Evolutionary conservation across 1,284 basidiomycete species (phyloP).

Genomic region (Ganoderma lingzhi): DNA sequence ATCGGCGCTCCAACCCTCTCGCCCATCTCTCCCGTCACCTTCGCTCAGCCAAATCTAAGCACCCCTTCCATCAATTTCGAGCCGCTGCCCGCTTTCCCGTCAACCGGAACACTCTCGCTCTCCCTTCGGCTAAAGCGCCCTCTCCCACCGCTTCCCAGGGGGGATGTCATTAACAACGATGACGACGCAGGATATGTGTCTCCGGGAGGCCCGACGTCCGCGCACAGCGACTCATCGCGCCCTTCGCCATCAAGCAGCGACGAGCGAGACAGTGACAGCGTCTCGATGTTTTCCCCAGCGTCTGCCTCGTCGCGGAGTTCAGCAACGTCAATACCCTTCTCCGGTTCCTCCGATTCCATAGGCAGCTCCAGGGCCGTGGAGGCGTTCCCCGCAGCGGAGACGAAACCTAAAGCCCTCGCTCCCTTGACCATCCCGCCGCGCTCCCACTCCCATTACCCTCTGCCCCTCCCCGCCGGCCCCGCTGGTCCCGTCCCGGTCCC

Average conservation of each 20-base stretch:
- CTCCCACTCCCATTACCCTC: conserved; percentile 18
- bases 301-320: conserved; percentile 21
- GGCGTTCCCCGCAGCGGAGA: conserved; percentile 4
- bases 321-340: conserved; percentile 18
- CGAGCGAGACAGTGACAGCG: conserved; percentile 27
- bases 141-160: conserved; percentile 28
- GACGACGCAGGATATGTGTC: conserved; percentile 9
- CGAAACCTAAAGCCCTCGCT: conserved; percentile 14
- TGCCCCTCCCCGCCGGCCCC: conserved; percentile 11
- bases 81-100: conserved; percentile 22
- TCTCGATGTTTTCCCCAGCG: conserved; percentile 21
- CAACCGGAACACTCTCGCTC: conserved; percentile 20
- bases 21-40: conserved; percentile 22
- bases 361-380: conserved; percentile 20
- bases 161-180: conserved; percentile 22
- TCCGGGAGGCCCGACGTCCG: conserved; percentile 14
- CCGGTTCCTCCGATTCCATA: conserved; percentile 20
- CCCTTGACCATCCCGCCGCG: conserved; percentile 26
- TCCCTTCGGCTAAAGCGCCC: conserved; percentile 25
- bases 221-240: conserved; percentile 10
- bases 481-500: conserved; percentile 9
- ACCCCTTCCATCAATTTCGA: conserved; percentile 20
- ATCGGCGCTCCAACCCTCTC: conserved; percentile 12
- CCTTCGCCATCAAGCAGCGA: conserved; percentile 27
- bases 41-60: conserved; percentile 28